phyloP scores from a whole-genome alignment of 352 stramenopile species.

The Globisporangium cylindrosporum region DNA sequence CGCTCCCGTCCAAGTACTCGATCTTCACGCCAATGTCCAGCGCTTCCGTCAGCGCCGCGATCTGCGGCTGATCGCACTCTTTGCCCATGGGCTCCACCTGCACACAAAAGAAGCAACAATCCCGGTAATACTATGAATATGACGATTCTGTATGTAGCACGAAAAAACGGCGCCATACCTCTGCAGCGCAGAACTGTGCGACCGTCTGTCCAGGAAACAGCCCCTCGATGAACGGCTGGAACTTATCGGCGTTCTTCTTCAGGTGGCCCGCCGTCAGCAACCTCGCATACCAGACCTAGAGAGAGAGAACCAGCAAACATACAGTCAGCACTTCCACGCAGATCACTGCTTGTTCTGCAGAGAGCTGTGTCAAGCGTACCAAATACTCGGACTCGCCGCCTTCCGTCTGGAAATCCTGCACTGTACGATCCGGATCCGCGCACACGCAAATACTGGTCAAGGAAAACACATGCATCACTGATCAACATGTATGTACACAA shows the following conservation, averaged over 20 bases:
- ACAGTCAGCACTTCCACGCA: background rate
- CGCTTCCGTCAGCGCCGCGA: constrained; percentile 90
- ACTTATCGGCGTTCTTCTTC: constrained; percentile 86
- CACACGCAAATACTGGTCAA: constrained; percentile 23
- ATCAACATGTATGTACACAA: background rate
- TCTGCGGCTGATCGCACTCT: constrained; percentile 92
- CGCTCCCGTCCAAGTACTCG: constrained; percentile 92
- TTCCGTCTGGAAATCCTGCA: constrained; percentile 84
- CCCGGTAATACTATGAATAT: background rate
- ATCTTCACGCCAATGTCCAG: constrained; percentile 88
- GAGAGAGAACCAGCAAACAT: background rate
- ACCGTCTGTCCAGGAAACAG: constrained; percentile 77
- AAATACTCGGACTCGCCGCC: constrained; percentile 85
- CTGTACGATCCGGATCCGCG: constrained; percentile 28
- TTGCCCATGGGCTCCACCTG: constrained; percentile 93
- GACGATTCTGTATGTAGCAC: background rate
- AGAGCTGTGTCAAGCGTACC: constrained; percentile 15
- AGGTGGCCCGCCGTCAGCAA: constrained; percentile 81
- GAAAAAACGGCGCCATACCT: constrained; percentile 31
- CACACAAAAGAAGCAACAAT: background rate
- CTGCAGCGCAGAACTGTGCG: constrained; percentile 78
- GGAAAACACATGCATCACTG: constrained; percentile 26
- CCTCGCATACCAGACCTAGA: constrained; percentile 83
- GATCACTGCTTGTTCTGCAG: background rate
- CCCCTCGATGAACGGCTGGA: constrained; percentile 89